phyloP scores from a whole-genome alignment of 1,139 yeast genomes.

The Kodamaea arcana region DNA sequence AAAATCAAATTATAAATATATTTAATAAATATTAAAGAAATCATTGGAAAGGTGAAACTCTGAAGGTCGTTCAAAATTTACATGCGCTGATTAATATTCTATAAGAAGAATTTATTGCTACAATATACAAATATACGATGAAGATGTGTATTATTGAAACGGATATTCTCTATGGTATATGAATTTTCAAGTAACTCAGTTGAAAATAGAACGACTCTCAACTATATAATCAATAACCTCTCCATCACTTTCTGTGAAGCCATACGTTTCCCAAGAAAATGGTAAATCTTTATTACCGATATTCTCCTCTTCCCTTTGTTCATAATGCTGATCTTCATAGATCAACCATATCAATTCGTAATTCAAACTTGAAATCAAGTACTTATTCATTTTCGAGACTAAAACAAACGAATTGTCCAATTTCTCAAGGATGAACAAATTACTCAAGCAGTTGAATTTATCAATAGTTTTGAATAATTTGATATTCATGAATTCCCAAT shows the following conservation, averaged over 20 bases:
- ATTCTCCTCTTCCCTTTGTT: slow-evolving; percentile 4
- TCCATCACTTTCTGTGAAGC: slow-evolving; percentile 18
- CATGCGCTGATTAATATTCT: too few species aligned
- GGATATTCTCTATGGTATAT: too few species aligned
- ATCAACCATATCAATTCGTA: slow-evolving; percentile 43
- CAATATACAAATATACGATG: too few species aligned
- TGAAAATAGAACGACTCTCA: slow-evolving; percentile 16
- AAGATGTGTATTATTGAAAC: too few species aligned
- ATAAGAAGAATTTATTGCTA: too few species aligned
- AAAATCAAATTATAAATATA: too few species aligned
- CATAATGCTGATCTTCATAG: slow-evolving; percentile 21
- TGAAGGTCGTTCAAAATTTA: too few species aligned
- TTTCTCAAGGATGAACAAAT: slow-evolving; percentile 9
- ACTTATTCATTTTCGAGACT: slow-evolving; percentile 33
- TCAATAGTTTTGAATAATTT: slow-evolving; percentile 28
- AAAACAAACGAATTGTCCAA: slow-evolving; percentile 12
- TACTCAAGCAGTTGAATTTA: slow-evolving; percentile 24
- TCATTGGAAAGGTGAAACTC: too few species aligned
- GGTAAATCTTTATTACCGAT: slow-evolving; percentile 3
- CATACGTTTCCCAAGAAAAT: slow-evolving; percentile 29
- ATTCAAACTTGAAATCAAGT: slow-evolving; percentile 36
- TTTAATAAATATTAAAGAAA: too few species aligned
- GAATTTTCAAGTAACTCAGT: too few species aligned
- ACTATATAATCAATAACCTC: slow-evolving; percentile 21
- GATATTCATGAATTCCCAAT: slow-evolving; percentile 25